These are phyloP conservation scores for Paragyromitra xinjiangensis DNA, from an alignment of 495 filamentous ascomycete genomes.

Conservation along the genomic window DNA sequence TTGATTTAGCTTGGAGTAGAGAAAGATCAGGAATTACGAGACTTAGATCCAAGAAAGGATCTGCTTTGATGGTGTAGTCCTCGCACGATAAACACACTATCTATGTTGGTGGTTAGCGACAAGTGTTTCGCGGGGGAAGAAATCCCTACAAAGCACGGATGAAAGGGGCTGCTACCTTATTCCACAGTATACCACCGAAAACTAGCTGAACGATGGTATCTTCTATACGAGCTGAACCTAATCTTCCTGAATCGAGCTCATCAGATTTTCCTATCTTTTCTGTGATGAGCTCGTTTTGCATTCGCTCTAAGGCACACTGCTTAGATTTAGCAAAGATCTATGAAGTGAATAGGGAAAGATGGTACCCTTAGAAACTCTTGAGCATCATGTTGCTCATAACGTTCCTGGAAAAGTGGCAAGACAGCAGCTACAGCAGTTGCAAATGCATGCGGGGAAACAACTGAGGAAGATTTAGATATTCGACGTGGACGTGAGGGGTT, in stretches of 20 bases:
- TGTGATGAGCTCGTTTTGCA: slow-evolving; percentile 54
- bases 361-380: slow-evolving; percentile 55
- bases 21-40: slow-evolving; percentile 53
- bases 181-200: slow-evolving; percentile 55
- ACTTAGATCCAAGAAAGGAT: slow-evolving; percentile 53
- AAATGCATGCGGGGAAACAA: slow-evolving; percentile 55
- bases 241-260: slow-evolving; percentile 21
- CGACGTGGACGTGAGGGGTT: slow-evolving; percentile 30
- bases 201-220: slow-evolving; percentile 53
- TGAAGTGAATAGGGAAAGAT: background rate
- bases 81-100: slow-evolving; percentile 52
- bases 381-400: slow-evolving; percentile 55
- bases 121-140: background rate
- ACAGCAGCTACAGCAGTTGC: slow-evolving; percentile 53
- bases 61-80: slow-evolving; percentile 54
- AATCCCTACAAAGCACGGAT: background rate
- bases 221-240: slow-evolving; percentile 36
- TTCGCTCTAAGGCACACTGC: slow-evolving; percentile 53
- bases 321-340: slow-evolving; percentile 31
- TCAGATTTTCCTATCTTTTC: slow-evolving; percentile 36
- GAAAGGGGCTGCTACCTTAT: slow-evolving; percentile 48
- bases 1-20: slow-evolving; percentile 41
- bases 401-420: slow-evolving; percentile 54
- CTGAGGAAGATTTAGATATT: slow-evolving; percentile 47
- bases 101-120: slow-evolving; percentile 31